Evolutionary conservation across 2,329 filamentous ascomycete genomes (phyloP), one percentile per base, ranked within the genome.

Genomic region (Aspergillus sclerotialis): DNA sequence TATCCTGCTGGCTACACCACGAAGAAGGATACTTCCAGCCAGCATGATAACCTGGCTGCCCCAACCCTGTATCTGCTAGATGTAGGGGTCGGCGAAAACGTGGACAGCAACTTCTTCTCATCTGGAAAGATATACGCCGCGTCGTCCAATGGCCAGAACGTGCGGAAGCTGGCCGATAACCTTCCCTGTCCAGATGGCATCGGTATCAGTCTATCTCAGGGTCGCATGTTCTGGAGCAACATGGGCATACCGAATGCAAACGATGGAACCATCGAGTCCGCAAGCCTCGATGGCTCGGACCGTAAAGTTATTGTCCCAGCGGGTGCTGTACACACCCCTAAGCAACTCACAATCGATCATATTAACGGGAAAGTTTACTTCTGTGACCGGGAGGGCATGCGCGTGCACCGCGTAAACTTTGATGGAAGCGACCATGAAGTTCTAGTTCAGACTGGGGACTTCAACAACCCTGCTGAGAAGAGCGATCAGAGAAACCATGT

Each of bases 181-280:
- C n/a, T n/a, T n/a, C n/a, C n/a, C n/a, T n/a, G n/a, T n/a, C 70
- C 70, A 2, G 70, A 73, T 33, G 69, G 71, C 0, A 55, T 74
- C 11, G 63, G 56, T 16, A 47, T 72, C 7, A 59, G 58, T 12
- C 35, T 35, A 0, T 26, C 46, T 0, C 48, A 42, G 0, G 50
- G 55, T 2, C 58, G 60, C 27, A 52, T 74, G 9, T 73, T 70
- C 44, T 74, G 69, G 69, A 72, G 69, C 7, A 64, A 60, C 43
- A 74, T 73, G 70, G 70, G 71, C 8, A 30, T 49, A 2, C 59
- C 61, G 0, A 49, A 50, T 1, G 37, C 44, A 3, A 54, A 59
- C 18, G 60, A 72, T 36, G 70, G 70, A 8, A 51, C 56, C 2
- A 51, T 75, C 5, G 52, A 57, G 36, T 65, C 60, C 3, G 53